Evolutionary conservation across 495 filamentous ascomycete species (phyloP), one percentile per base, ranked within the genome.

Genomic region (Aspergillus leporis): DNA sequence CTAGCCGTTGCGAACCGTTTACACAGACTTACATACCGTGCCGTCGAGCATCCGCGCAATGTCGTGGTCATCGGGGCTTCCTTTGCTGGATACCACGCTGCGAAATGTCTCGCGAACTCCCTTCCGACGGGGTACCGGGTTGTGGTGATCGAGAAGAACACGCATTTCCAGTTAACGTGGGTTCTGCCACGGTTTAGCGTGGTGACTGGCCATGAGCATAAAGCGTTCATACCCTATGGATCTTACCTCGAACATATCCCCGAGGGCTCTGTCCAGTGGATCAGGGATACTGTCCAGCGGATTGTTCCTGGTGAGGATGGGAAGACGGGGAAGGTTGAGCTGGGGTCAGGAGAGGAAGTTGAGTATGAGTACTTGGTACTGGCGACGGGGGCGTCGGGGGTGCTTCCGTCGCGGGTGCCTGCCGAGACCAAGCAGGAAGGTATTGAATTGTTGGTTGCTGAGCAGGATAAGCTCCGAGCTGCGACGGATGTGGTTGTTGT

Each of bases 161-260:
- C 75, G 13, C 84, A 86, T 64, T 82, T 86, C 66, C 80, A 88
- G 51, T 81, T 82, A 58, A 76, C 75, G 0, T 88, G 80, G 71
- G 77, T 78, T 9, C 75, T 86, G 38, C 76, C 77, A 0, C 67
- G 77, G 6, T 80, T 78, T 59, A 67, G 63, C 21, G 71, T 77
- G 14, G 54, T 75, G 2, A 54, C 61, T 3, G 66, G 67, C 7
- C 56, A 78, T 31, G 75, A 79, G 36, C 61, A 75, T 30, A 77
- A 78, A 43, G 77, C 78, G 14, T 81, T 83, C 59, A 80, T 80
- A 46, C 78, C 78, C 1, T 76, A 74, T 51, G 55, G 64, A 13
- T 43, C 59, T 16, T 51, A 71, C 30, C 61, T 71, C 12, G 41
- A 61, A 13, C 51, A 13, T 0, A 62, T 66, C 3, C 62, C 66